Conservation (phyloP, 495 filamentous ascomycete species). For the Hyaloscypha variabilis region DNA sequence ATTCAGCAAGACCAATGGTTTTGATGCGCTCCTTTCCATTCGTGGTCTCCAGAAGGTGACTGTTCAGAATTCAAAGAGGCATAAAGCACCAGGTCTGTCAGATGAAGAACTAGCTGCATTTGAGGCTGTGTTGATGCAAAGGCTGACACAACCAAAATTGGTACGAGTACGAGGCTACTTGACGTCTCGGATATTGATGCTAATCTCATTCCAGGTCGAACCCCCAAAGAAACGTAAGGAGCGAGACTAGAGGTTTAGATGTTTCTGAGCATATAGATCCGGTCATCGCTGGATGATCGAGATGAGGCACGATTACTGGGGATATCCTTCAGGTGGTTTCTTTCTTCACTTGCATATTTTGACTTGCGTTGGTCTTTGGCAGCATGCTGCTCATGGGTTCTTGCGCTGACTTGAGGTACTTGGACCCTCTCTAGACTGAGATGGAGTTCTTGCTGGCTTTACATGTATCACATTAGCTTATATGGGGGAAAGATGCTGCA, state of each 20-base stretch:
- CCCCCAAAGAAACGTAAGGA: not conserved
- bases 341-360: not conserved
- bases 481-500: not conserved
- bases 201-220: not conserved
- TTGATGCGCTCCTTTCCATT: constrained; percentile 9
- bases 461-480: no score
- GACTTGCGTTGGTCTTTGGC: not conserved
- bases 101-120: not conserved
- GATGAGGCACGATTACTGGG: not conserved
- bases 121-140: not conserved
- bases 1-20: constrained; percentile 8
- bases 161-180: not conserved
- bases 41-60: constrained; percentile 20
- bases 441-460: no score
- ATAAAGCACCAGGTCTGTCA: not conserved
- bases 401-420: not conserved
- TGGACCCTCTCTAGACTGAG: not conserved
- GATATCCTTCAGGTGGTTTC: not conserved
- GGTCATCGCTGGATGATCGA: no score
- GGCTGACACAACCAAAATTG: not conserved
- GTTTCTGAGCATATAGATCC: no score
- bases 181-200: not conserved
- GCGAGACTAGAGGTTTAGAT: not conserved
- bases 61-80: not conserved
- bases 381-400: not conserved